Conservation (phyloP, 164 flowering plant species). For the Hamamelis virginiana region DNA sequence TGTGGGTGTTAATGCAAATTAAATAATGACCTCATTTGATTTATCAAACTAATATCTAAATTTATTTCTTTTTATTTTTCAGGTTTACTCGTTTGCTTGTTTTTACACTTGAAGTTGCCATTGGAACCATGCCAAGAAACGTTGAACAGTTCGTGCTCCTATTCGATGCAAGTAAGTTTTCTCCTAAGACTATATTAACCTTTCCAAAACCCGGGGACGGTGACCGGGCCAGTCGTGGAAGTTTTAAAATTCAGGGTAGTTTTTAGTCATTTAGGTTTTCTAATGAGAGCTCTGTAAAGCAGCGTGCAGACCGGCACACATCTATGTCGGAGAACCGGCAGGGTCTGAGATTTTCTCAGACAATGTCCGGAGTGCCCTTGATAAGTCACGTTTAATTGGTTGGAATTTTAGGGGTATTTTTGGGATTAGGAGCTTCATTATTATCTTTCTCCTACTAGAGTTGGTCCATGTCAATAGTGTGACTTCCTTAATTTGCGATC, state of each 20-base stretch:
- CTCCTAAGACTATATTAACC: conserved; percentile 13
- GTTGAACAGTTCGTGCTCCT: conserved; percentile 80
- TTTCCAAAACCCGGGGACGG: background rate
- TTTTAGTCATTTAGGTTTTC: conserved; percentile 9
- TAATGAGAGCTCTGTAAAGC: no score
- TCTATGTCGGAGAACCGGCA: conserved; percentile 28
- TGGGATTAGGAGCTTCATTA: conserved; percentile 20
- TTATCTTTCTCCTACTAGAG: conserved; percentile 7
- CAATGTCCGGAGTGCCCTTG: conserved; percentile 41
- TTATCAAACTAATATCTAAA: no score
- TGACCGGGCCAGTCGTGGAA: no score
- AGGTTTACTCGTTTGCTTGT: conserved; percentile 86
- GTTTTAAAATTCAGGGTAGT: conserved; percentile 4
- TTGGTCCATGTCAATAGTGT: conserved; percentile 23
- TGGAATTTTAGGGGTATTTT: conserved; percentile 31
- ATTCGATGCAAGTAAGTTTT: conserved; percentile 88
- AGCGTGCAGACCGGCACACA: background rate
- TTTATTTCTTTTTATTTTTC: background rate
- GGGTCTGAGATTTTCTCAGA: conserved; percentile 18
- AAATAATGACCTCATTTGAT: no score
- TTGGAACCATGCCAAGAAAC: conserved; percentile 75
- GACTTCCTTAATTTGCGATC: conserved; percentile 4
- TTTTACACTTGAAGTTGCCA: conserved; percentile 91
- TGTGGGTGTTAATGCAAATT: no score
- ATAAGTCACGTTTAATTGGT: conserved; percentile 28